Percentiles rank a stretch among this genome's conserved stretches.
Evolutionary conservation across 1,284 basidiomycete species (phyloP).

Genomic region (Stereum hirsutum): DNA sequence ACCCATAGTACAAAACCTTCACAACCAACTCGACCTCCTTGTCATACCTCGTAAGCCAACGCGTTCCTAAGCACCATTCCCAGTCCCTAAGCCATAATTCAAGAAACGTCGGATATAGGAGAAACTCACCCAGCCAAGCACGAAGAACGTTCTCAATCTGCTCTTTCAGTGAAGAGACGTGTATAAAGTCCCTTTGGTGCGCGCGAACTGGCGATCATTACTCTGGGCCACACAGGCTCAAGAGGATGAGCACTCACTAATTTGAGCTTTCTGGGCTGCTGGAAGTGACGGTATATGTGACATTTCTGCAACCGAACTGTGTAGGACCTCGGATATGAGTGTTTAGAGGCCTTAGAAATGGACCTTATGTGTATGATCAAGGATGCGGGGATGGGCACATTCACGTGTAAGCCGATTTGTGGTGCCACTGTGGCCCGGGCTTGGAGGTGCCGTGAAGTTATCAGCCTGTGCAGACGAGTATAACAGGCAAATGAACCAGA

Average conservation of each 20-base stretch:
- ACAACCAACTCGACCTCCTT: slow-evolving; percentile 70
- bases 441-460: too few relatives aligned
- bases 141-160: slow-evolving; percentile 70
- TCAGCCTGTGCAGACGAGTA: too few relatives aligned
- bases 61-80: slow-evolving; percentile 50
- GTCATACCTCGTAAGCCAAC: slow-evolving; percentile 78
- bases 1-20: slow-evolving; percentile 65
- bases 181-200: slow-evolving; percentile 78
- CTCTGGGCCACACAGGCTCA: not conserved
- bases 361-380: too few relatives aligned
- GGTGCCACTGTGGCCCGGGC: too few relatives aligned
- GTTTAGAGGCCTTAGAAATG: too few relatives aligned
- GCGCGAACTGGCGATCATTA: slow-evolving; percentile 55
- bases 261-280: slow-evolving; percentile 76
- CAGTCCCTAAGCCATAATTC: slow-evolving; percentile 2
- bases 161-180: slow-evolving; percentile 67
- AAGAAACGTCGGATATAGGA: not conserved
- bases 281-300: slow-evolving; percentile 42
- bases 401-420: too few relatives aligned
- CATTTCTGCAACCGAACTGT: too few relatives aligned
- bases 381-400: too few relatives aligned
- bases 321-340: too few relatives aligned
- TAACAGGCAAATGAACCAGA: too few relatives aligned
- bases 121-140: slow-evolving; percentile 61
- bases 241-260: slow-evolving; percentile 44